Base-by-base conservation (phyloP, 306 rosid genomes). In the Echinosophora koreensis region DNA sequence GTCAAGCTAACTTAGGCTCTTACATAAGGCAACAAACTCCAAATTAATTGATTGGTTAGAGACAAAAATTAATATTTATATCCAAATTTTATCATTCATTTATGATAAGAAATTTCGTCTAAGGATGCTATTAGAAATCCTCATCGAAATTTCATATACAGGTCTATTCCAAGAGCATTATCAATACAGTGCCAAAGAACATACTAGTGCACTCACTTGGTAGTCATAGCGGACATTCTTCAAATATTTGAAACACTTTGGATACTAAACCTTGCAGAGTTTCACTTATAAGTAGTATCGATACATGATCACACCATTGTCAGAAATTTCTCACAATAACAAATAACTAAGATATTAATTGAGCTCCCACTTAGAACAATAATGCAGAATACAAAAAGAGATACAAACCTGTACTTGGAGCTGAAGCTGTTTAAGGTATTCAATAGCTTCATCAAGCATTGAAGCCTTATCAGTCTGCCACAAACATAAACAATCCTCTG, bases 401-500 rank as follows among this genome's bases (percentile, higher is more conserved):
- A 57, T 41, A 51, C 81, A 39, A 14, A 90, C 97, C 96, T 95
- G 98, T 64, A 95, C 97, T 89, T 95, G 98, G 72, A 95, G 98
- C 88, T 92, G 97, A 88, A 95, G 98, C 86, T 95, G 98, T 87
- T 92, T 95, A 41, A 95, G 93, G 81, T 95, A 95, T 83, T 95
- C 98, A 66, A 95, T 95, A 74, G 97, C 97, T 83, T 95, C 98
- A 79, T 95, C 98, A 50, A 95, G 90, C 97, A 95, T 92, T 8
- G 98, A 95, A 81, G 98, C 97, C 87, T 95, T 95, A 78, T 95
- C 97, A 15, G 96, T 90, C 97, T 92, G 90, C 80, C 67, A 39
- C 72, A 69, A 39, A 49, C 69, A 83, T 32, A 73, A 55, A 78
- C 66, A 47, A 76, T 55, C 1, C 16, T 51, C 42, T 8, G 51